phyloP scores from a whole-genome alignment of 441 rosid genomes.

The Rhodomyrtus psidioides region DNA sequence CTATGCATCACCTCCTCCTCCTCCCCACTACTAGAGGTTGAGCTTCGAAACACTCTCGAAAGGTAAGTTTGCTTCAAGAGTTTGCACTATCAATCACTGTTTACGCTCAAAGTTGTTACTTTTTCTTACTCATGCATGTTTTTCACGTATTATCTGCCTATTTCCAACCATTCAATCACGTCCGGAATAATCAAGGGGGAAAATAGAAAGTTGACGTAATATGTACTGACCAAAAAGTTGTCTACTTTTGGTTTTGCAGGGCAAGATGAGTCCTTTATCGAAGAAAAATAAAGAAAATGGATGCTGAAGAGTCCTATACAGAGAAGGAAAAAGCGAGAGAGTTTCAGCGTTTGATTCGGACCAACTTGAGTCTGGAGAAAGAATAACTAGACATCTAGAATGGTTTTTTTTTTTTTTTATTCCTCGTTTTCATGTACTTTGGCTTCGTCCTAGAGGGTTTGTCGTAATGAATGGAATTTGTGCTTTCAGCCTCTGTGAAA shows the following conservation, averaged over 20 bases:
- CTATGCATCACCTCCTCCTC: conserved; percentile 16
- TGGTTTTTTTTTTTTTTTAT: not conserved
- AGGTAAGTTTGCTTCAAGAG: not conserved
- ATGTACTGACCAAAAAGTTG: not conserved
- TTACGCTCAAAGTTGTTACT: not conserved
- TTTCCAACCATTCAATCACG: not conserved
- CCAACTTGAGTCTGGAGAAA: not conserved
- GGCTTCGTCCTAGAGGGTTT: not conserved
- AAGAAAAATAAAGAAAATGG: not conserved
- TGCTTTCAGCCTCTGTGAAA: not conserved
- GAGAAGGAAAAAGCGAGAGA: not conserved
- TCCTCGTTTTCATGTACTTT: not conserved
- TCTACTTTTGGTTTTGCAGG: not conserved
- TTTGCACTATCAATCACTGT: not conserved
- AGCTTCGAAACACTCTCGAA: not conserved
- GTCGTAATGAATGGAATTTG: not conserved
- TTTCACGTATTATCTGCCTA: not conserved
- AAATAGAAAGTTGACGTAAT: not conserved
- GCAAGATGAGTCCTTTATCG: not conserved
- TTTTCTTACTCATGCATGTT: not conserved
- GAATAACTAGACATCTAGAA: not conserved
- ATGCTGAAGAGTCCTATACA: not conserved
- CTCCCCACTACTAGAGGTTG: conserved; percentile 9
- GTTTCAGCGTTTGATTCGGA: not conserved
- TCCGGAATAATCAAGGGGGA: not conserved